Conservation (phyloP, 2,329 filamentous ascomycete genomes). For the Hypoxylon sp. region DNA sequence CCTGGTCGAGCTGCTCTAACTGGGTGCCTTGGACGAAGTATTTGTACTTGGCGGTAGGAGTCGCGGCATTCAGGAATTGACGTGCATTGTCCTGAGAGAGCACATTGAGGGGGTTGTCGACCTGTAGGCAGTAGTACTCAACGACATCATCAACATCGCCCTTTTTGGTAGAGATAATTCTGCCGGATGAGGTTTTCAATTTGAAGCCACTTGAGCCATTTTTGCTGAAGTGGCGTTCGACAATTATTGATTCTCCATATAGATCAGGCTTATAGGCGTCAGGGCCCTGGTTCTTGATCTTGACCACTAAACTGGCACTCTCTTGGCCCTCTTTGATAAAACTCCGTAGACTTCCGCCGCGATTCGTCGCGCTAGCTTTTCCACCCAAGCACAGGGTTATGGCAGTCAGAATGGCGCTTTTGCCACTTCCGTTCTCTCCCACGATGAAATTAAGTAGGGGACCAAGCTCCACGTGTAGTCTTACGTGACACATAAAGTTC, state of each 20-base stretch:
- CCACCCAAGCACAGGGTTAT: slow-evolving; percentile 95
- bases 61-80: slow-evolving; percentile 90
- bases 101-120: slow-evolving; percentile 97
- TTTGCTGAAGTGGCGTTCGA: slow-evolving; percentile 90
- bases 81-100: slow-evolving; percentile 95
- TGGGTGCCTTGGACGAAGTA: slow-evolving; percentile 97
- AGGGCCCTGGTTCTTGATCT: slow-evolving; percentile 90
- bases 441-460: slow-evolving; percentile 98
- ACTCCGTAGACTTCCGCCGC: slow-evolving; percentile 88
- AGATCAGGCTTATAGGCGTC: slow-evolving; percentile 86
- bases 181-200: slow-evolving; percentile 80
- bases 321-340: slow-evolving; percentile 93
- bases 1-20: slow-evolving; percentile 89
- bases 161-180: slow-evolving; percentile 84
- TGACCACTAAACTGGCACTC: slow-evolving; percentile 81
- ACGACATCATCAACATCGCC: slow-evolving; percentile 91
- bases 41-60: slow-evolving; percentile 89
- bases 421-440: slow-evolving; percentile 96
- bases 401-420: slow-evolving; percentile 94
- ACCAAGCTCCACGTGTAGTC: slow-evolving; percentile 86
- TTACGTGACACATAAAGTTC: slow-evolving; percentile 97
- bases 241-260: slow-evolving; percentile 87
- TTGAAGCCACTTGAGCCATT: slow-evolving; percentile 86
- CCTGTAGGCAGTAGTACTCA: slow-evolving; percentile 92
- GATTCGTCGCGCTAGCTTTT: slow-evolving; percentile 93